phyloP scores from a whole-genome alignment of 73 alveolate genomes.

The Paramecium sonneborni region DNA sequence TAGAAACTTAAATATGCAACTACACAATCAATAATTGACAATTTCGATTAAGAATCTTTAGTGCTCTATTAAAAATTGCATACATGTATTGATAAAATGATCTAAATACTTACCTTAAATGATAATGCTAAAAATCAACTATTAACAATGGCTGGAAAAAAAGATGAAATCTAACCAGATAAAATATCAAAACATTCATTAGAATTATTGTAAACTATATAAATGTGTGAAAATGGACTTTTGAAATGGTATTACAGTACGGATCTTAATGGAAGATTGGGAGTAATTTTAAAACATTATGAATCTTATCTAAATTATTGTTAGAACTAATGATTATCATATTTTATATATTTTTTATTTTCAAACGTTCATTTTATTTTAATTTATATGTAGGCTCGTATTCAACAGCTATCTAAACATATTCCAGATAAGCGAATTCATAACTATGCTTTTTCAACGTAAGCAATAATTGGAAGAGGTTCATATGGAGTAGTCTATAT shows the following conservation, averaged over 20 bases:
- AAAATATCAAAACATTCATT: neutral
- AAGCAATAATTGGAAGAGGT: constrained; percentile 65
- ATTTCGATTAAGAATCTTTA: neutral
- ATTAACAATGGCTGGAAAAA: neutral
- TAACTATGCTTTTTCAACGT: constrained; percentile 58
- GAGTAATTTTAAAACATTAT: neutral
- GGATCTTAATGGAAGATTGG: constrained; percentile 5
- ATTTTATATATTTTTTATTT: constrained; percentile 18
- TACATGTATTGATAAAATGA: neutral
- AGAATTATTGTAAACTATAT: neutral
- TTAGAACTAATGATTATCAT: neutral
- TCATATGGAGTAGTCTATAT: constrained; percentile 64
- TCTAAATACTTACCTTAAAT: neutral
- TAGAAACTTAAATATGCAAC: constrained; percentile 14
- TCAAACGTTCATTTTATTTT: constrained; percentile 55
- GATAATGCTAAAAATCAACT: neutral
- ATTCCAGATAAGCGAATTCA: constrained; percentile 64
- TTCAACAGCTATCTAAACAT: constrained; percentile 52
- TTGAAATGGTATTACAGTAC: neutral
- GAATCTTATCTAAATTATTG: constrained; percentile 18
- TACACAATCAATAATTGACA: neutral
- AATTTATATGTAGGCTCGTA: constrained; percentile 45
- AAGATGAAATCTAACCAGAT: neutral
- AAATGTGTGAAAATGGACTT: constrained; percentile 15
- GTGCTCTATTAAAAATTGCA: neutral